A percentile compares a stretch with the other conserved stretches of the same genome.
Evolutionary conservation across 768 basidiomycete genomes (phyloP).

Genomic region (Tylopilus vinaceipallidus): DNA sequence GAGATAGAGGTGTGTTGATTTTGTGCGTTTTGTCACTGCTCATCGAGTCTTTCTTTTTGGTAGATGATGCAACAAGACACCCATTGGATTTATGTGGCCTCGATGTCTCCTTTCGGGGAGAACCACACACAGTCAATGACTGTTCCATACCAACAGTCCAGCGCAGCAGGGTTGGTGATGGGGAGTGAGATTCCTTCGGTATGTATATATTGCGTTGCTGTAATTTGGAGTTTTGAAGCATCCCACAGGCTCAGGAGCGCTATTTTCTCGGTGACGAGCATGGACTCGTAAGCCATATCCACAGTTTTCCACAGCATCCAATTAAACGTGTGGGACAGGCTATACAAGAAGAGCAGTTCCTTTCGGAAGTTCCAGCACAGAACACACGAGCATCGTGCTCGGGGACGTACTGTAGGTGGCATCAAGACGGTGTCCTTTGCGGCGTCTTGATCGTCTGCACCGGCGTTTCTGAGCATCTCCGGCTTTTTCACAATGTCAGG

Average conservation of each 20-base stretch:
- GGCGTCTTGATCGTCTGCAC: not conserved
- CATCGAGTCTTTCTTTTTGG: not conserved
- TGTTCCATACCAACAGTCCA: no score
- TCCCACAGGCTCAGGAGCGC: not conserved
- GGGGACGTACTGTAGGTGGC: not conserved
- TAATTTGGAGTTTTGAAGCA: not conserved
- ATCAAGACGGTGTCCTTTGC: not conserved
- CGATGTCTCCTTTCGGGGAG: no score
- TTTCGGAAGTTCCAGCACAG: not conserved
- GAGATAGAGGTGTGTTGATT: not conserved
- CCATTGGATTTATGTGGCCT: not conserved
- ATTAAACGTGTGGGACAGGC: not conserved
- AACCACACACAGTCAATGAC: not conserved
- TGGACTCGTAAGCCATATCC: not conserved
- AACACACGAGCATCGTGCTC: not conserved
- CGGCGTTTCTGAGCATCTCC: not conserved
- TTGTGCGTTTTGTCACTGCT: not conserved
- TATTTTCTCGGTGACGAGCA: no score
- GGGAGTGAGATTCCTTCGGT: not conserved
- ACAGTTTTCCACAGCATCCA: not conserved
- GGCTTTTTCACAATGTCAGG: not conserved
- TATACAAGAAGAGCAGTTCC: not conserved
- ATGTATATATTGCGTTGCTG: not conserved
- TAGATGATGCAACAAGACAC: not conserved
- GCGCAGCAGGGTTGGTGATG: no score